Conservation (phyloP, 2,329 filamentous ascomycete genomes). For the Paracamarosporium sp. region DNA sequence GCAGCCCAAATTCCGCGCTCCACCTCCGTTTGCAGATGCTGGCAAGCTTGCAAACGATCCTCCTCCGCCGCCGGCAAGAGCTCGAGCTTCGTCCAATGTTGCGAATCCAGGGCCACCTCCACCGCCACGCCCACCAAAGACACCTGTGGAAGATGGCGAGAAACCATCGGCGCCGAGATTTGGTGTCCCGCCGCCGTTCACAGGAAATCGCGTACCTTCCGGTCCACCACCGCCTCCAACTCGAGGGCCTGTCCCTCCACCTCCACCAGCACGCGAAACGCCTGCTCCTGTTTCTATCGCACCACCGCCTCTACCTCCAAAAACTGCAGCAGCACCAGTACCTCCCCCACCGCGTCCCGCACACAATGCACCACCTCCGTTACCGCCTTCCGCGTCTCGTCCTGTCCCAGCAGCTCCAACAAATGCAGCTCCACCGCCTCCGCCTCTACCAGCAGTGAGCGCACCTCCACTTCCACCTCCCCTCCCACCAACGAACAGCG, state of each 20-base stretch:
- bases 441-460: slow-evolving; percentile 25
- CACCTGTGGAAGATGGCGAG: slow-evolving; percentile 66
- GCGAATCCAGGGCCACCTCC: slow-evolving; percentile 68
- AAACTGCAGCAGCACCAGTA: slow-evolving; percentile 50
- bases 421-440: slow-evolving; percentile 29
- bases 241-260: slow-evolving; percentile 70
- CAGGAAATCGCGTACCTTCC: slow-evolving; percentile 65
- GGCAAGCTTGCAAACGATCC: slow-evolving; percentile 76
- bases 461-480: slow-evolving; percentile 33
- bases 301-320: slow-evolving; percentile 44
- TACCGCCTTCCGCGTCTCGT: slow-evolving; percentile 35
- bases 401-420: slow-evolving; percentile 34
- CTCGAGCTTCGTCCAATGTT: slow-evolving; percentile 57
- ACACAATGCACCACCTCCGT: slow-evolving; percentile 38
- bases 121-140: slow-evolving; percentile 63
- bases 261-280: slow-evolving; percentile 53
- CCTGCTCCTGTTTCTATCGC: slow-evolving; percentile 42
- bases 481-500: slow-evolving; percentile 24
- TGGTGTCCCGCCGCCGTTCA: slow-evolving; percentile 80
- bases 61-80: slow-evolving; percentile 54
- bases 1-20: slow-evolving; percentile 77
- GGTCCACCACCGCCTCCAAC: slow-evolving; percentile 78
- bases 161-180: slow-evolving; percentile 67
- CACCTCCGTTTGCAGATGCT: slow-evolving; percentile 87
- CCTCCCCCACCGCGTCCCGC: slow-evolving; percentile 66